Conservation (phyloP, 257 asterid species). For the Mentha longifolia region DNA sequence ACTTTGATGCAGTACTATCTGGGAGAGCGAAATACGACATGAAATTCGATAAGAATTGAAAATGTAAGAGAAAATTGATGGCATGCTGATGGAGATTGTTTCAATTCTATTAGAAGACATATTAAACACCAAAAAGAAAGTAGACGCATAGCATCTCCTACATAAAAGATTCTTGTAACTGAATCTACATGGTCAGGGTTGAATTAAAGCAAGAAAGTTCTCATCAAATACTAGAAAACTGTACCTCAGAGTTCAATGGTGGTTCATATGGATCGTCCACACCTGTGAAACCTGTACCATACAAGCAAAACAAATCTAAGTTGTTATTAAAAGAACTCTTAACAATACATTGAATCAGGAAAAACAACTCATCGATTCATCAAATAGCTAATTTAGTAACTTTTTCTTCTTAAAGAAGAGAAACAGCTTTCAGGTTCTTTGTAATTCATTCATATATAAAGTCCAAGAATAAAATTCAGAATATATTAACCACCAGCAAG, state of each 20-base stretch:
- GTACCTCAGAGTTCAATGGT: slow-evolving; percentile 86
- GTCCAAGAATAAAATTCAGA: slow-evolving; percentile 17
- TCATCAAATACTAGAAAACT: slow-evolving; percentile 18
- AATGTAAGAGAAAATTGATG: slow-evolving; percentile 2
- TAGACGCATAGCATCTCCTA: background rate
- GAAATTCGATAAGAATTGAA: background rate
- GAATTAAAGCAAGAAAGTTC: slow-evolving; percentile 19
- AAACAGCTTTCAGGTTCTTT: background rate
- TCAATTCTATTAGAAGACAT: background rate
- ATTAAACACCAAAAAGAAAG: background rate
- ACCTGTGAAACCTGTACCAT: slow-evolving; percentile 85
- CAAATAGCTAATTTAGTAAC: background rate
- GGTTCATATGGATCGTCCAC: slow-evolving; percentile 96
- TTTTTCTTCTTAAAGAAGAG: slow-evolving; percentile 11
- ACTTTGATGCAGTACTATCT: slow-evolving; percentile 74
- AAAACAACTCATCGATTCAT: slow-evolving; percentile 1
- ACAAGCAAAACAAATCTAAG: slow-evolving; percentile 19
- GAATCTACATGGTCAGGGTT: background rate
- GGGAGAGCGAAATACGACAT: slow-evolving; percentile 37
- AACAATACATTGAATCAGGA: background rate
- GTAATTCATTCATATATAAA: background rate
- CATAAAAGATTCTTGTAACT: slow-evolving; percentile 3
- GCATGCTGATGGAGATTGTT: background rate
- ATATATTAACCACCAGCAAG: slow-evolving; percentile 2
- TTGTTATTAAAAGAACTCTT: background rate